Conservation (phyloP, 2,329 filamentous ascomycete species). For the Lomentospora prolificans region DNA sequence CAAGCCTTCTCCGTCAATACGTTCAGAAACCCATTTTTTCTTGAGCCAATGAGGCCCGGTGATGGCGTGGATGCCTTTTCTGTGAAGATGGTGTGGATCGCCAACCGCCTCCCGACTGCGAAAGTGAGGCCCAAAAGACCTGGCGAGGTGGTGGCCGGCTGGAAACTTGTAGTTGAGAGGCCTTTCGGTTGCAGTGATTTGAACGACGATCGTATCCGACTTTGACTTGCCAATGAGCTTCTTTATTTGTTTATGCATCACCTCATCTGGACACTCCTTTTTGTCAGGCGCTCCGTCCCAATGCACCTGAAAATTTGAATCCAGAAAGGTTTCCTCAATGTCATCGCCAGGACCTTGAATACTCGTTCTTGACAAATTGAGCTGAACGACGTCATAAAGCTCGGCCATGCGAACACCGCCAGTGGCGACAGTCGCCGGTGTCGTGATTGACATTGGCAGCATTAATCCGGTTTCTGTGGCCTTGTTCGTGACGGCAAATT, state of each 20-base stretch:
- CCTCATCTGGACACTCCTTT: conserved; percentile 2
- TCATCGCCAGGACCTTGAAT: conserved; percentile 2
- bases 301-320: conserved; percentile 4
- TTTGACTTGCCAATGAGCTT: not conserved
- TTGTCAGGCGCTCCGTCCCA: conserved; percentile 1
- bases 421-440: not conserved
- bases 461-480: not conserved
- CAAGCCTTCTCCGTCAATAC: conserved; percentile 1
- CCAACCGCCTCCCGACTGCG: conserved; percentile 5
- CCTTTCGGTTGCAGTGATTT: not conserved
- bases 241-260: conserved; percentile 4
- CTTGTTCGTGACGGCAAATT: not conserved
- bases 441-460: conserved; percentile 7
- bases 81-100: conserved; percentile 6
- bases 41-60: conserved; percentile 6
- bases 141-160: not conserved
- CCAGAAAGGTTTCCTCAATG: conserved; percentile 3
- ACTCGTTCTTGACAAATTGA: conserved; percentile 5
- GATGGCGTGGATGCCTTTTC: conserved; percentile 5
- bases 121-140: conserved; percentile 1
- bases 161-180: not conserved
- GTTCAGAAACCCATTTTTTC: conserved; percentile 7
- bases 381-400: conserved; percentile 12
- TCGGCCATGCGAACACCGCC: conserved; percentile 14
- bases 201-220: conserved; percentile 4